phyloP scores from a whole-genome alignment of 2,329 filamentous ascomycete genomes.

The Penicillium fuscoglaucum region DNA sequence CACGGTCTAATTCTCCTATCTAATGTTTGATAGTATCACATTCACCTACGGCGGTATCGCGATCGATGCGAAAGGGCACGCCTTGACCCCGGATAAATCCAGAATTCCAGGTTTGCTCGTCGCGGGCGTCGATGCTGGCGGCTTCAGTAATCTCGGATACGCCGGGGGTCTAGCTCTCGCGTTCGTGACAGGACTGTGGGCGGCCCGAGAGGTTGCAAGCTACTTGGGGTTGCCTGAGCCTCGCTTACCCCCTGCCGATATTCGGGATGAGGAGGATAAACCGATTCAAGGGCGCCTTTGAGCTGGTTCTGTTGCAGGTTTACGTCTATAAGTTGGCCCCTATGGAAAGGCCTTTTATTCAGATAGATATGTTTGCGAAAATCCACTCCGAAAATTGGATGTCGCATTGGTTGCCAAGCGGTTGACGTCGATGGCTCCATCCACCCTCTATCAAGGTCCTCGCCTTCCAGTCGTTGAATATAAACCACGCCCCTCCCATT shows the following conservation, averaged over 20 bases:
- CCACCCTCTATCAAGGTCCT: background rate
- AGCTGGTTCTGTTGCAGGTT: no score
- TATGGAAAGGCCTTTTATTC: background rate
- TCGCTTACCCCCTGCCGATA: conserved; percentile 22
- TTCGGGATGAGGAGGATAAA: conserved; percentile 5
- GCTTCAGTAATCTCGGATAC: no score
- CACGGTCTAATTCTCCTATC: no score
- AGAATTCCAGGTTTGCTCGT: no score
- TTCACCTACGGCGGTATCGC: no score
- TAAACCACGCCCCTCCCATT: background rate
- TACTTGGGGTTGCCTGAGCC: conserved; percentile 21
- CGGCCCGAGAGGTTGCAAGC: conserved; percentile 19
- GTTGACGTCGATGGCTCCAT: background rate
- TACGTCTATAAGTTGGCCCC: background rate
- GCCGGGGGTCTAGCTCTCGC: no score
- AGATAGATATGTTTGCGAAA: background rate
- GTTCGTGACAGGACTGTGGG: no score
- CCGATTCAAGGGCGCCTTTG: no score
- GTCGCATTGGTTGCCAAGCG: background rate
- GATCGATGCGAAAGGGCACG: no score
- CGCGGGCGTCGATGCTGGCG: no score
- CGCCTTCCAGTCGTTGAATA: background rate
- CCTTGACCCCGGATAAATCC: no score
- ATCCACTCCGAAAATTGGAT: background rate
- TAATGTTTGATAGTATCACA: no score